Evolutionary conservation across 2,329 filamentous ascomycete species (phyloP), one percentile per base, ranked within the genome.

Genomic region (Thermomyces lanuginosus): DNA sequence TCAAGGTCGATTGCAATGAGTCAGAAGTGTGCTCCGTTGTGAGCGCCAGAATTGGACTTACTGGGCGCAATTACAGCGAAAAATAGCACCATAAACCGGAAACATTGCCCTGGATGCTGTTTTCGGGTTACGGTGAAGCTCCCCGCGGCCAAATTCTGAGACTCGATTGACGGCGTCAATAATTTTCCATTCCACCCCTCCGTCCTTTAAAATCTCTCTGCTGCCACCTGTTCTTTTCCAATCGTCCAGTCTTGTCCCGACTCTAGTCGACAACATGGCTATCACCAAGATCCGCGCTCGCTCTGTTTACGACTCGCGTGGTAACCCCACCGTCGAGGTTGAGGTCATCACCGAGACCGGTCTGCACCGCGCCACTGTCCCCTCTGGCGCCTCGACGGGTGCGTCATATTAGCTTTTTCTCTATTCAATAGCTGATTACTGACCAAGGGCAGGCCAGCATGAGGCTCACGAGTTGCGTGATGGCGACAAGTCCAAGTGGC

Each of bases 251-350:
- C 21, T 27, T 17, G 22, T 20, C 28, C 19, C 12, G 13, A 8
- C 26, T 17, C 19, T 24, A 32, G 27, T 24, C 21, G 11, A 16
- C 46, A 84, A 55, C 43, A 98, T 98, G 89, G 66, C 79, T 51
- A 81, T 89, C 61, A 73, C 74, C 60, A 86, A 84, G 69, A 71
- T 89, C 55, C 78, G 84, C 71, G 80, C 79, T 53, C 79, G 89
- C 56, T 84, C 77, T 53, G 83, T 98, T 67, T 98, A 86, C 73
- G 89, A 98, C 72, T 95, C 89, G 59, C 86, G 89, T 44, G 72
- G 72, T 57, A 98, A 98, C 76, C 89, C 89, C 51, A 98, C 89
- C 55, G 86, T 93, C 53, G 86, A 95, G 71, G 86, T 95, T 50
- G 86, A 93, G 58, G 73, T 93, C 47, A 78, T 92, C 63, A 93